Percentiles rank a stretch among this genome's conserved stretches.
Evolutionary conservation across 202 grass and related monocot species (phyloP).

Genomic region (Hordeum pubiflorum): DNA sequence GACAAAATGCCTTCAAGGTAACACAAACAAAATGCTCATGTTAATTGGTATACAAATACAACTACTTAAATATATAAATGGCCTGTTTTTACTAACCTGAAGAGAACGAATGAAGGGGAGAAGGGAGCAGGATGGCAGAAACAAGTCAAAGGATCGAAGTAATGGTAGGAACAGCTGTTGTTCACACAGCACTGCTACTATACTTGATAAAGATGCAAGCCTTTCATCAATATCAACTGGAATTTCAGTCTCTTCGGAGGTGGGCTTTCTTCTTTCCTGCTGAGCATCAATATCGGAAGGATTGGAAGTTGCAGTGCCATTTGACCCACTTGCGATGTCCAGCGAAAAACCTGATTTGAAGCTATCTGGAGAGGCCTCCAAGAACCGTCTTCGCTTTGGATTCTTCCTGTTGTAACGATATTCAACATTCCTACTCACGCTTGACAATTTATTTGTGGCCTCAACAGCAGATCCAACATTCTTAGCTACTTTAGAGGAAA

Average conservation of each 20-base stretch:
- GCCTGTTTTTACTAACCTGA: conserved; percentile 49
- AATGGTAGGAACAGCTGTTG: conserved; percentile 87
- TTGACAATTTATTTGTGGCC: conserved; percentile 71
- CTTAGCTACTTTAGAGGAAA: conserved; percentile 63
- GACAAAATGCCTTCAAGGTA: conserved; percentile 81
- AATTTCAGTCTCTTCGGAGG: conserved; percentile 31
- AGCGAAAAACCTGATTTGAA: conserved; percentile 20
- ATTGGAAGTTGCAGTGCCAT: conserved; percentile 28
- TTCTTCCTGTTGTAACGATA: conserved; percentile 81
- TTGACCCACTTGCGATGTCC: conserved; percentile 25
- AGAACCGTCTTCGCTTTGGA: conserved; percentile 69
- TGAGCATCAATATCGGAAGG: conserved; percentile 18
- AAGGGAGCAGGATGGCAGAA: conserved; percentile 86
- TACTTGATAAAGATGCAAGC: conserved; percentile 70
- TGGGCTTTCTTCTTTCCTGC: conserved; percentile 30
- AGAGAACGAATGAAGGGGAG: conserved; percentile 80
- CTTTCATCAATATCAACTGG: conserved; percentile 61
- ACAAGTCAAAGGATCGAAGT: conserved; percentile 90
- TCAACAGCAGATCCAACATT: conserved; percentile 79
- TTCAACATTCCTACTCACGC: conserved; percentile 43
- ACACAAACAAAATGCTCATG: conserved; percentile 18
- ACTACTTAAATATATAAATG: neutral
- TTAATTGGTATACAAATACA: conserved; percentile 25
- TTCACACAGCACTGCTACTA: conserved; percentile 87
- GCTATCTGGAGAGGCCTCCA: conserved; percentile 37